Evolutionary conservation across 129 eudicot species (phyloP).

Genomic region (Lactuca sativa): DNA sequence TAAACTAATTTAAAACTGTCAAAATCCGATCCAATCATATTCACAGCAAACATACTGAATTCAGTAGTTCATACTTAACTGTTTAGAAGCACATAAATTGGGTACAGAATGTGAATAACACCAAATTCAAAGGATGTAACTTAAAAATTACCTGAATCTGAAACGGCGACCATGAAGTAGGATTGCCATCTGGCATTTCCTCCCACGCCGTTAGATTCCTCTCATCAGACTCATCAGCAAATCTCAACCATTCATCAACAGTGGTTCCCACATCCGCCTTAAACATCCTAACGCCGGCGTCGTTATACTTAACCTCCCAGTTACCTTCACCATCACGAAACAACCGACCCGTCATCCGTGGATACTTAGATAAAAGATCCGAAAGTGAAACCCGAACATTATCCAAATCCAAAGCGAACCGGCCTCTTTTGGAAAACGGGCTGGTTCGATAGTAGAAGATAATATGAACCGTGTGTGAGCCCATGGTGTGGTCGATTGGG

Average conservation of each 20-base stretch:
- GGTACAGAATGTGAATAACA: background rate
- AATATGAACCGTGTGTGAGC: conserved; percentile 44
- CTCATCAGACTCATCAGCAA: conserved; percentile 51
- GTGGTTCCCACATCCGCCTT: conserved; percentile 46
- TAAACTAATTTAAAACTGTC: background rate
- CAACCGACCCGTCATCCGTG: conserved; percentile 57
- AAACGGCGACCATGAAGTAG: conserved; percentile 65
- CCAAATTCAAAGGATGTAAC: too few species aligned
- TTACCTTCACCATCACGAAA: conserved; percentile 35
- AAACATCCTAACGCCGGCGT: conserved; percentile 61
- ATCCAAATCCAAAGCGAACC: conserved; percentile 39
- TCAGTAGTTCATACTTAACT: background rate
- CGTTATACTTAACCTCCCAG: conserved; percentile 61
- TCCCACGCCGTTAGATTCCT: conserved; percentile 53
- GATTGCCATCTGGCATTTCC: conserved; percentile 55
- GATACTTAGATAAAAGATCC: conserved; percentile 46
- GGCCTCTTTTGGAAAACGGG: conserved; percentile 43
- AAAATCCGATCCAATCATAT: background rate
- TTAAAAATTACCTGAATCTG: conserved; percentile 52
- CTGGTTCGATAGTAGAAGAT: conserved; percentile 55
- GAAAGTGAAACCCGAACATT: conserved; percentile 49
- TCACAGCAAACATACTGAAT: background rate
- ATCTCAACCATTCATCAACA: conserved; percentile 64
- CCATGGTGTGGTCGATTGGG: conserved; percentile 55
- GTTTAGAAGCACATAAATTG: background rate